Evolutionary conservation across 2,329 filamentous ascomycete genomes (phyloP).

Genomic region (Calonectria honghensis): DNA sequence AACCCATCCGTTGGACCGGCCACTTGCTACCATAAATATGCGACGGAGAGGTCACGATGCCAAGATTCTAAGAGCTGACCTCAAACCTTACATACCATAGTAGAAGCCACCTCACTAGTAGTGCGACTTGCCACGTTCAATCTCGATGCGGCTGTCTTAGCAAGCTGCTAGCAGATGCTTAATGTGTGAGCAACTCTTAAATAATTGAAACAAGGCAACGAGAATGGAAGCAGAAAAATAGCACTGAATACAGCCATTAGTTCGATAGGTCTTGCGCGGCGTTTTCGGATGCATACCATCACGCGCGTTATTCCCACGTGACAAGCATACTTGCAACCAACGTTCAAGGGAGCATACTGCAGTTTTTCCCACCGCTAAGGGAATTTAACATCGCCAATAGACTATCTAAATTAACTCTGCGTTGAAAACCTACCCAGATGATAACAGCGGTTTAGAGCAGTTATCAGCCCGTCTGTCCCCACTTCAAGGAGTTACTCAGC

Average conservation of each 20-base stretch:
- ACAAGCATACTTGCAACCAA: neutral
- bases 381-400: neutral
- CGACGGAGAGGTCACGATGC: neutral
- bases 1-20: neutral
- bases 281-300: neutral
- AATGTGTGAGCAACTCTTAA: too few relatives aligned
- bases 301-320: neutral
- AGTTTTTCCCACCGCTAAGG: neutral
- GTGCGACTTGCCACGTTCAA: neutral
- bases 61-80: neutral
- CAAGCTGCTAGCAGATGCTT: neutral
- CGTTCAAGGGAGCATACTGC: neutral
- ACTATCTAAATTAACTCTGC: neutral
- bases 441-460: neutral
- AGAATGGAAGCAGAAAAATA: neutral
- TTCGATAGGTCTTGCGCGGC: neutral
- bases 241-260: neutral
- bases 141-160: neutral
- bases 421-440: neutral
- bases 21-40: neutral
- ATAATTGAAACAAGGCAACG: too few relatives aligned
- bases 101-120: neutral
- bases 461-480: neutral
- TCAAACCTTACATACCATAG: constrained; percentile 15
- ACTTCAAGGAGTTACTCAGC: too few relatives aligned